Percentiles rank a stretch among this genome's conserved stretches.
Evolutionary conservation across 2,329 filamentous ascomycete species (phyloP).

Genomic region (Fusarium robinianum): DNA sequence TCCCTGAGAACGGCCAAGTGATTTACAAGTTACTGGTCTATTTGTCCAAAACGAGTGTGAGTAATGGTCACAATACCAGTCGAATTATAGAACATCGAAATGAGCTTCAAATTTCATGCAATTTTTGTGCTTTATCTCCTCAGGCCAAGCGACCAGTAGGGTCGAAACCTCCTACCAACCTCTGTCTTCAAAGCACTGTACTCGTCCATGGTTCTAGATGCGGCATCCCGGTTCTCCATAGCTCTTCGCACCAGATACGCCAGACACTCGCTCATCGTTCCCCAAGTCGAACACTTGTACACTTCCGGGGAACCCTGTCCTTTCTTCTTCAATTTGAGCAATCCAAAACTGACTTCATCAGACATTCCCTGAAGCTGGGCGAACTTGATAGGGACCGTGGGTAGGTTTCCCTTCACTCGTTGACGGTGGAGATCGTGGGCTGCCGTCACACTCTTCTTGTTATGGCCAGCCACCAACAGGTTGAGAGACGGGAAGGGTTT

Average conservation of each 20-base stretch:
- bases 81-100: no score
- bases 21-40: no score
- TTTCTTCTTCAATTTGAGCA: slow-evolving; percentile 47
- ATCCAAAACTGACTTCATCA: slow-evolving; percentile 57
- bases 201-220: slow-evolving; percentile 39
- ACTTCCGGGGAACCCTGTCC: slow-evolving; percentile 37
- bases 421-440: slow-evolving; percentile 50
- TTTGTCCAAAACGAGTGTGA: no score
- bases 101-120: no score
- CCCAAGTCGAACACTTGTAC: slow-evolving; percentile 49
- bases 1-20: no score
- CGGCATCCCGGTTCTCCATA: slow-evolving; percentile 47
- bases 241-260: slow-evolving; percentile 45
- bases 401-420: slow-evolving; percentile 42
- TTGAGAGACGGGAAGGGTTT: slow-evolving; percentile 50
- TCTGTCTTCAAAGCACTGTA: slow-evolving; percentile 39
- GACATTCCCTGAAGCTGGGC: slow-evolving; percentile 63
- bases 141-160: slow-evolving; percentile 14
- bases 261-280: slow-evolving; percentile 45
- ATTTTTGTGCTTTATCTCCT: slow-evolving; percentile 1
- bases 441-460: slow-evolving; percentile 47
- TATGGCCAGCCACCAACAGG: slow-evolving; percentile 60
- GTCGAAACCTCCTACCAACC: slow-evolving; percentile 39
- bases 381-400: slow-evolving; percentile 48
- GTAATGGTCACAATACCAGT: no score